Conservation (phyloP, 2,329 filamentous ascomycete genomes). For the Dendryphion nanum region DNA sequence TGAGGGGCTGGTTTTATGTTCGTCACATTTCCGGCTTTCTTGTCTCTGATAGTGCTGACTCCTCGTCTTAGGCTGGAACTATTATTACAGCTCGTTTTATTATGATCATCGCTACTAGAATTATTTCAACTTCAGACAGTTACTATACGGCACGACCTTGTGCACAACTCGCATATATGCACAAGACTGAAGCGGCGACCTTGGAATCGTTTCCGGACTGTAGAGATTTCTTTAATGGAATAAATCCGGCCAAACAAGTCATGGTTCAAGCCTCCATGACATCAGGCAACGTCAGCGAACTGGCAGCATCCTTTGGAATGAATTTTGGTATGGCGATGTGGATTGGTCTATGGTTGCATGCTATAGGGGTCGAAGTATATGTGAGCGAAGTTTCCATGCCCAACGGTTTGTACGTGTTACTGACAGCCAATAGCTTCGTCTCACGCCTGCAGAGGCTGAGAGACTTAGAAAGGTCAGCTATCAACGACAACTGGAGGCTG, state of each 20-base stretch:
- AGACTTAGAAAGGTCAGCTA: conserved; percentile 57
- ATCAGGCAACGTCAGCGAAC: conserved; percentile 20
- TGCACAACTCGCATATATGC: conserved; percentile 48
- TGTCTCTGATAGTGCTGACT: background rate
- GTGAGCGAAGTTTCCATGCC: background rate
- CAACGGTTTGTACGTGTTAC: background rate
- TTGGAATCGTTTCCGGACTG: conserved; percentile 48
- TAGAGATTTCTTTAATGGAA: conserved; percentile 38
- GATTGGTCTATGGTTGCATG: conserved; percentile 54
- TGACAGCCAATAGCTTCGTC: conserved; percentile 11
- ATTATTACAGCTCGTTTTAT: conserved; percentile 56
- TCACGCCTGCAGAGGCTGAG: conserved; percentile 54
- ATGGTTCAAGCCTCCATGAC: conserved; percentile 26
- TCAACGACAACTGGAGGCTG: conserved; percentile 55
- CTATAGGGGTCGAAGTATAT: conserved; percentile 40
- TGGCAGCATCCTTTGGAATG: conserved; percentile 47
- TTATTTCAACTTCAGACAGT: conserved; percentile 36
- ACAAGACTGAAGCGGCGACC: conserved; percentile 15
- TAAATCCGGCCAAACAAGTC: conserved; percentile 16
- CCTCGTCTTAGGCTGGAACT: conserved; percentile 39
- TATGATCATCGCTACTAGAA: conserved; percentile 42
- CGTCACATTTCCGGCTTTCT: conserved; percentile 1
- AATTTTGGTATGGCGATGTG: conserved; percentile 55
- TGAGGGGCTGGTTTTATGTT: conserved; percentile 44
- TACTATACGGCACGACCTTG: conserved; percentile 47